Base-by-base conservation (phyloP, 2,329 filamentous ascomycete genomes). In the Stachybotrys chartarum region DNA sequence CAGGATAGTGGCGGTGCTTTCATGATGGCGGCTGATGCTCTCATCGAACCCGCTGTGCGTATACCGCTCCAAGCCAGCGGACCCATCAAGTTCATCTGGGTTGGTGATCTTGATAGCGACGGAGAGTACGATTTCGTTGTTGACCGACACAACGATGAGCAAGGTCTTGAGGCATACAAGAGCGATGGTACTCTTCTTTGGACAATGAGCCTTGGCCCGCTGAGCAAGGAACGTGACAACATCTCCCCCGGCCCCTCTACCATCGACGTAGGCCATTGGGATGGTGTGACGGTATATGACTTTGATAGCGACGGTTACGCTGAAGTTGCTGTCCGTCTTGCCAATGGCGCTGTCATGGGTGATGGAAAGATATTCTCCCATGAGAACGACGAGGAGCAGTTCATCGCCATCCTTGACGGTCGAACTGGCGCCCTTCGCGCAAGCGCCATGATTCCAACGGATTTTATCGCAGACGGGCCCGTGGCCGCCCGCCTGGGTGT, bases 241-340 rank as follows among this genome's bases (percentile, higher is more conserved):
- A 64, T 64, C 24, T 55, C 54, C 1, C 62, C 61, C 0, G 60
- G 62, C 1, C 56, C 61, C 3, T 55, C 61, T 3, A 49, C 62
- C 5, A 56, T 60, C 24, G 51, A 63, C 10, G 55, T 64, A 1
- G 61, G 61, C 0, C 58, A 64, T 49, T 63, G 59, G 60, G 61
- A 64, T 17, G 60, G 61, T 1, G 60, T 58, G 7, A 64, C 61
- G 11, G 61, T 64, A 4, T 64, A 60, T 14, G 61, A 64, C 46
- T 61, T 64, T 50, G 59, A 64, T 50, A 63, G 57, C 10, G 60
- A 64, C 7, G 60, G 61, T 3, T 50, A 48, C 1, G 60, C 62
- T 16, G 61, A 64, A 24, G 61, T 64, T 8, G 61, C 61, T 1
- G 48, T 64, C 7, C 58, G 61, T 14, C 61, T 63, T n/a, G 58